These are phyloP conservation scores for Alectoria sarmentosa DNA, from an alignment of 495 filamentous ascomycete species.

Conservation along the genomic window DNA sequence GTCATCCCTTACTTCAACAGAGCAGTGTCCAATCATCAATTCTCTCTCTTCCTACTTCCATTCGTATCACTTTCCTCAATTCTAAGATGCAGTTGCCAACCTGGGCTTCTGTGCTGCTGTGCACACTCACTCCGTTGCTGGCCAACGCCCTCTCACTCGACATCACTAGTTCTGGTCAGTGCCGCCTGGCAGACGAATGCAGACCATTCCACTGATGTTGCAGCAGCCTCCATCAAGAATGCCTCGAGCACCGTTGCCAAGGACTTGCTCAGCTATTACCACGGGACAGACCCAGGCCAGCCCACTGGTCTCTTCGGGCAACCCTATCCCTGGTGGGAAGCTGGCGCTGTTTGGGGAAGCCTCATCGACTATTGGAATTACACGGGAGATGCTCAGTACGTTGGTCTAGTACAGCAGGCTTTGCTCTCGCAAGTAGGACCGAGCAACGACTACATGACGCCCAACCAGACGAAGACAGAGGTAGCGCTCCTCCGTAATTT, in stretches of 20 bases:
- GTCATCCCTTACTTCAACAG: neutral
- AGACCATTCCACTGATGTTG: neutral
- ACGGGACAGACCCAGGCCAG: constrained; percentile 52
- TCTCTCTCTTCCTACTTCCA: neutral
- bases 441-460: constrained; percentile 57
- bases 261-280: constrained; percentile 59
- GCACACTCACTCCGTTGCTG: neutral
- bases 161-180: neutral
- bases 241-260: constrained; percentile 56
- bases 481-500: neutral
- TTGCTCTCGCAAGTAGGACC: constrained; percentile 64
- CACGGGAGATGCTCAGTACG: constrained; percentile 66
- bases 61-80: neutral
- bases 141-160: neutral
- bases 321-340: constrained; percentile 64
- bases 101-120: neutral
- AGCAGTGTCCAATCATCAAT: neutral
- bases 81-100: neutral
- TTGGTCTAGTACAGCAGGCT: constrained; percentile 52
- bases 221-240: constrained; percentile 49
- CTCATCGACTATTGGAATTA: constrained; percentile 73
- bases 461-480: constrained; percentile 37
- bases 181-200: neutral
- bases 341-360: constrained; percentile 65
- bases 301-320: constrained; percentile 56